A percentile compares a stretch with the other conserved stretches of the same genome.
Conservation (phyloP, 768 basidiomycete species). For the Lentinula guzmanii region DNA sequence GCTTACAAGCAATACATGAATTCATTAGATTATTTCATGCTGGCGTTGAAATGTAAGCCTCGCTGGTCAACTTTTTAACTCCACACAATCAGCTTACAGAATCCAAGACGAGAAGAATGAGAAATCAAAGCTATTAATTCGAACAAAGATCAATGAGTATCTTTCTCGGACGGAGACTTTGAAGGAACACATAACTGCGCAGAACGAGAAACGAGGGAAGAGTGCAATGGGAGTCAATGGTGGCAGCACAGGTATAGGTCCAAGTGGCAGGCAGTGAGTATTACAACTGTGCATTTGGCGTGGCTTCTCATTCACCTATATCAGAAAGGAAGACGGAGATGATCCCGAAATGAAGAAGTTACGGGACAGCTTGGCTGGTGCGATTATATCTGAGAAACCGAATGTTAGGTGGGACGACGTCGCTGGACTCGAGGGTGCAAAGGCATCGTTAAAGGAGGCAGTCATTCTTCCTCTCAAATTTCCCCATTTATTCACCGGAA, state of each 20-base stretch:
- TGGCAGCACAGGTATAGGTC: conserved; percentile 28
- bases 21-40: conserved; percentile 96
- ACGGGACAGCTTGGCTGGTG: conserved; percentile 80
- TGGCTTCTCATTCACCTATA: neutral
- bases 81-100: neutral
- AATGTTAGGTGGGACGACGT: conserved; percentile 99
- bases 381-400: conserved; percentile 90
- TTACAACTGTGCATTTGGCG: neutral
- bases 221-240: conserved; percentile 41
- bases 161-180: conserved; percentile 86
- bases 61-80: neutral
- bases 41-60: conserved; percentile 82
- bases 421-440: conserved; percentile 91
- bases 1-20: conserved; percentile 96
- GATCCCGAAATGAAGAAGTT: conserved; percentile 96
- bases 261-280: conserved; percentile 38
- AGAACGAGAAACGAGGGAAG: conserved; percentile 59
- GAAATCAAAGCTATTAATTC: conserved; percentile 81
- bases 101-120: conserved; percentile 87
- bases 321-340: conserved; percentile 37
- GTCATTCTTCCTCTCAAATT: conserved; percentile 99
- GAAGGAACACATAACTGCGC: conserved; percentile 69
- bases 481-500: conserved; percentile 96
- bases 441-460: conserved; percentile 94
- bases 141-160: conserved; percentile 86